Percentiles rank a stretch among this genome's conserved stretches.
phyloP scores from a whole-genome alignment of 768 basidiomycete species.

The Pulveroboletus sp. region DNA sequence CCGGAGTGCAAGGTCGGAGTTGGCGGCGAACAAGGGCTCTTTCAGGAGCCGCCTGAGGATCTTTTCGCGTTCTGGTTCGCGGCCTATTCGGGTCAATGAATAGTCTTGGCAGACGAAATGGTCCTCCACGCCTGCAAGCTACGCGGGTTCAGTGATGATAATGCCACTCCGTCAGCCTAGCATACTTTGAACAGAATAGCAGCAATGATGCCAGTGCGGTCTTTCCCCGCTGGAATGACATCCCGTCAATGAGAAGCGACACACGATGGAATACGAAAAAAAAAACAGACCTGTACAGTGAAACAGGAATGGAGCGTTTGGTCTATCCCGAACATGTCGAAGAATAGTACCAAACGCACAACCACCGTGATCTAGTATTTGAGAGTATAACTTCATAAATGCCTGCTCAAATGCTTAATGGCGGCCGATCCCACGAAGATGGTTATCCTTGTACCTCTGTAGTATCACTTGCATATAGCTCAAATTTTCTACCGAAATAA shows the following conservation, averaged over 20 bases:
- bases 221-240: slow-evolving; percentile 59
- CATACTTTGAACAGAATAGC: slow-evolving; percentile 67
- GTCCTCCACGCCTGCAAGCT: slow-evolving; percentile 73
- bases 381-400: slow-evolving; percentile 75
- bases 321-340: slow-evolving; percentile 66
- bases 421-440: background rate
- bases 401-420: slow-evolving; percentile 40
- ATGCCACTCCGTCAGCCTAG: background rate
- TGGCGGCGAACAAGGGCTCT: slow-evolving; percentile 69
- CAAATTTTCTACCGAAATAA: slow-evolving; percentile 32
- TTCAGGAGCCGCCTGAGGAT: slow-evolving; percentile 64
- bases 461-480: slow-evolving; percentile 74
- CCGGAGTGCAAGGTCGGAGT: slow-evolving; percentile 72
- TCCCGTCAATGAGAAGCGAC: background rate
- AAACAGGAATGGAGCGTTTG: slow-evolving; percentile 60
- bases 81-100: slow-evolving; percentile 69
- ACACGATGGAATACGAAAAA: background rate
- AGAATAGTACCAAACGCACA: slow-evolving; percentile 65
- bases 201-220: slow-evolving; percentile 73
- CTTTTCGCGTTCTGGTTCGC: slow-evolving; percentile 70
- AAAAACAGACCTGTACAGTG: slow-evolving; percentile 61
- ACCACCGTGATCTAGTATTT: slow-evolving; percentile 74
- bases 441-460: slow-evolving; percentile 51
- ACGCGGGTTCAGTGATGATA: background rate
- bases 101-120: slow-evolving; percentile 68